Base-by-base conservation (phyloP, 2,329 filamentous ascomycete species). In the Arachnopeziza araneosa region DNA sequence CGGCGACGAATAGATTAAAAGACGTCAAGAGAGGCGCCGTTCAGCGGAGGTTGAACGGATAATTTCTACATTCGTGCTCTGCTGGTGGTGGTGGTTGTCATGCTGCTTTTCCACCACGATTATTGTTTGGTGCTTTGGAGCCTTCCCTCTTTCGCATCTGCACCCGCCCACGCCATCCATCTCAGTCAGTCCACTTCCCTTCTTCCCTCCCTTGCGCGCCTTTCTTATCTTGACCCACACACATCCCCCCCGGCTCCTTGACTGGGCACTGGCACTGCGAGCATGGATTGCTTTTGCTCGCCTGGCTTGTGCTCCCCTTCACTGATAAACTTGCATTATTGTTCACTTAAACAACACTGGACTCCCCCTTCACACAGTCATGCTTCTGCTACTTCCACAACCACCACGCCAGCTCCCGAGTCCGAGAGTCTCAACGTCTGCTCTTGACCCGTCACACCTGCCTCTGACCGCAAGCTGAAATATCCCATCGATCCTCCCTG, bases 261-360 rank as follows among this genome's bases (percentile, higher is more conserved):
- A 57, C 57, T 17, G 22, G 24, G 14, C 55, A 57, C 57, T 61
- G 59, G 52, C 55, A 57, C 55, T 61, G 59, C 59, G 36, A 30
- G 49, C 55, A 57, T 51, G 59, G 36, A 52, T 55, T 24, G 57
- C 36, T 52, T 26, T 54, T 30, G 23, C 12, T 44, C 24, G 24
- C 56, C 48, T 48, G 14, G n/a, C 36, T 49, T 36, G 30, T 30
- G 57, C 26, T 32, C 56, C 49, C 48, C 49, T 54, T 26, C 36
- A 19, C 53, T 58, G 59, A 61, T 61, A 61, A 61, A 61, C 59
- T 58, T 56, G 59, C 59, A 57, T 32, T 44, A 44, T 19, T 44
- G 36, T 44, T 61, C 52, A 58, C 57, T 60, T 60, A 60, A 59
- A 60, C 57, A 54, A 24, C 49, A 52, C 58, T 54, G 44, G 22